Conservation (phyloP, 495 filamentous ascomycete genomes). For the Emericellopsis terricola region DNA sequence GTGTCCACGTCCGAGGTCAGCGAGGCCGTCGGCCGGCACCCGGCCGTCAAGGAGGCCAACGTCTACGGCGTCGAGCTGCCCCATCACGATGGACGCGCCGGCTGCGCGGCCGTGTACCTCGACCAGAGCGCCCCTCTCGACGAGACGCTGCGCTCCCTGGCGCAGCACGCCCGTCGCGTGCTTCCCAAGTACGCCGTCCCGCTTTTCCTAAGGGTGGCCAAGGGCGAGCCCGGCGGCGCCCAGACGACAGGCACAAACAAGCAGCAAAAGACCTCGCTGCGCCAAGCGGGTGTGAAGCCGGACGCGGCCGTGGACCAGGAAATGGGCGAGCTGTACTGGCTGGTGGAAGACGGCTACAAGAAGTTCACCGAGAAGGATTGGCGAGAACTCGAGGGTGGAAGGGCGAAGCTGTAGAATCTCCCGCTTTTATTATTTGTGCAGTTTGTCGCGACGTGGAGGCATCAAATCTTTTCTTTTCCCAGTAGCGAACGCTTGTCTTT, state of each 20-base stretch:
- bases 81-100: slow-evolving; percentile 70
- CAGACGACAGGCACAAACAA: slow-evolving; percentile 73
- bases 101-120: slow-evolving; percentile 57
- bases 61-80: slow-evolving; percentile 79
- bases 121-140: slow-evolving; percentile 17
- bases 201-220: slow-evolving; percentile 53
- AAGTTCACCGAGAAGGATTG: slow-evolving; percentile 49
- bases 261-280: slow-evolving; percentile 57
- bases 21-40: slow-evolving; percentile 49
- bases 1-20: slow-evolving; percentile 74
- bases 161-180: slow-evolving; percentile 30
- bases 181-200: slow-evolving; percentile 66
- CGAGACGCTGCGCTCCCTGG: slow-evolving; percentile 33
- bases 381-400: slow-evolving; percentile 44
- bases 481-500: too few species aligned
- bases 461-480: too few species aligned
- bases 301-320: slow-evolving; percentile 20
- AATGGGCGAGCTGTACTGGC: slow-evolving; percentile 44
- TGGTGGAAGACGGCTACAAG: slow-evolving; percentile 47
- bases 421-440: too few species aligned
- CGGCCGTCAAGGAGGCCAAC: slow-evolving; percentile 57
- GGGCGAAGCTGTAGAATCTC: slow-evolving; percentile 55
- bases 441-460: too few species aligned
- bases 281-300: slow-evolving; percentile 59
- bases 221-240: slow-evolving; percentile 17